These are phyloP conservation scores for Citeromyces hawaiiensis DNA, from an alignment of 1,139 yeast genomes.

Conservation along the genomic window DNA sequence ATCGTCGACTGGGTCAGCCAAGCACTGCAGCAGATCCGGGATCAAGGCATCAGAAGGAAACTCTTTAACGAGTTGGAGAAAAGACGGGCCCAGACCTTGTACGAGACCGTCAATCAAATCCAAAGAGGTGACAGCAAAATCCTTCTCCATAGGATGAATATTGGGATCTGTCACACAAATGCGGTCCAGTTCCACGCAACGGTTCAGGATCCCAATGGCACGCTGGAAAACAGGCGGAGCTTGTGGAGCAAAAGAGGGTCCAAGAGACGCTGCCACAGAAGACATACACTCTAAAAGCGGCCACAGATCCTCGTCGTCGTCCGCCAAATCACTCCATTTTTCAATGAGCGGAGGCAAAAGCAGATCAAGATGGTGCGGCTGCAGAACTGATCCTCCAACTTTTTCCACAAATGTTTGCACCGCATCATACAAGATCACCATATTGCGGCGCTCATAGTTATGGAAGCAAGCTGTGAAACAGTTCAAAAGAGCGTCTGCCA, in stretches of 20 bases:
- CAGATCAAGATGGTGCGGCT: constrained; percentile 38
- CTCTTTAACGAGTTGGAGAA: constrained; percentile 40
- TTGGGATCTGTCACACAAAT: constrained; percentile 53
- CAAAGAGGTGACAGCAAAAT: constrained; percentile 76
- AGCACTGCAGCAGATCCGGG: constrained; percentile 53
- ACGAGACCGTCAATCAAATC: constrained; percentile 87
- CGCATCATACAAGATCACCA: constrained; percentile 76
- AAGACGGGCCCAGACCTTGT: constrained; percentile 68
- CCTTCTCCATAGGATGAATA: constrained; percentile 77
- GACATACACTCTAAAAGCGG: constrained; percentile 89
- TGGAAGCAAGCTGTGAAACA: constrained; percentile 66
- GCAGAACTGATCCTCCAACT: constrained; percentile 39
- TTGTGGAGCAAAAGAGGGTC: constrained; percentile 77
- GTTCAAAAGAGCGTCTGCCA: constrained; percentile 52
- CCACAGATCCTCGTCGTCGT: constrained; percentile 78
- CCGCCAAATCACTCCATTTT: constrained; percentile 65
- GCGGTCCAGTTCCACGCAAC: constrained; percentile 56
- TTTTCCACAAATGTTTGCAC: constrained; percentile 85
- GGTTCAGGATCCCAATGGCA: constrained; percentile 54
- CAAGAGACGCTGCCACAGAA: constrained; percentile 76
- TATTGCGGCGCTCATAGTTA: constrained; percentile 69
- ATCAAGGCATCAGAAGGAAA: constrained; percentile 24
- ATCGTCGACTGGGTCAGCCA: constrained; percentile 68
- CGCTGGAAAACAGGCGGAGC: constrained; percentile 84
- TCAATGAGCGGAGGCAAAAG: constrained; percentile 70